Conservation (phyloP, 1,284 basidiomycete species). For the Prillingera fragicola region DNA sequence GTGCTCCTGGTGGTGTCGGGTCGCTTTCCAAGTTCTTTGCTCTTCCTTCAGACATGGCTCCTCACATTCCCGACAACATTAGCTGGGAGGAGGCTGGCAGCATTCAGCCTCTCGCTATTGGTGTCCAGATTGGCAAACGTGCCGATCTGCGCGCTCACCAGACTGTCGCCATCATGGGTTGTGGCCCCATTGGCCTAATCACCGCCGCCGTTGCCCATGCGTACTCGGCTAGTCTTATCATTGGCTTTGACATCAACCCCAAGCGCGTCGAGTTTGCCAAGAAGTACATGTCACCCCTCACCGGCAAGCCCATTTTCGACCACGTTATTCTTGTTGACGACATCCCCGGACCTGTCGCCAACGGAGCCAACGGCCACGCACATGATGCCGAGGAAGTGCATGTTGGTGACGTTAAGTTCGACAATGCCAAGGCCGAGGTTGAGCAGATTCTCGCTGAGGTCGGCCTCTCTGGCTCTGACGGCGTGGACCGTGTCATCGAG, state of each 20-base stretch:
- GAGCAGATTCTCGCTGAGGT: slow-evolving; percentile 26
- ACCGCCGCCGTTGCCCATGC: slow-evolving; percentile 50
- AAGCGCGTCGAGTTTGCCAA: slow-evolving; percentile 80
- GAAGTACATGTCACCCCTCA: slow-evolving; percentile 53
- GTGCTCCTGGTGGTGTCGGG: slow-evolving; percentile 40
- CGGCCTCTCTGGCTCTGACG: slow-evolving; percentile 41
- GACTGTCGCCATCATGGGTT: slow-evolving; percentile 42
- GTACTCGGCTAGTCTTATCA: slow-evolving; percentile 46
- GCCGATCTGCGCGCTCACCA: slow-evolving; percentile 39
- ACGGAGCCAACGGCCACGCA: slow-evolving; percentile 27
- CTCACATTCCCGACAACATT: slow-evolving; percentile 46
- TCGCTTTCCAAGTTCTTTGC: slow-evolving; percentile 38
- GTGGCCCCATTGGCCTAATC: slow-evolving; percentile 51
- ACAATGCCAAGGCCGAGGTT: slow-evolving; percentile 32
- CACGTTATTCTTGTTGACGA: slow-evolving; percentile 34
- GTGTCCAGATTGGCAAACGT: slow-evolving; percentile 41
- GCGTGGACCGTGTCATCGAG: slow-evolving; percentile 60
- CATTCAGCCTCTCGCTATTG: slow-evolving; percentile 80
- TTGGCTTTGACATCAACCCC: slow-evolving; percentile 62
- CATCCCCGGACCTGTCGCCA: slow-evolving; percentile 21
- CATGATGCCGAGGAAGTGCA: slow-evolving; percentile 21
- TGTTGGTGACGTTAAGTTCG: slow-evolving; percentile 38
- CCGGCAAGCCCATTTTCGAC: slow-evolving; percentile 39
- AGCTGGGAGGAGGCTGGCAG: slow-evolving; percentile 50
- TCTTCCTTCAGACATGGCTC: slow-evolving; percentile 45